These are phyloP conservation scores for Diaporthe caulivora DNA, from an alignment of 2,329 filamentous ascomycete species.

Conservation along the genomic window DNA sequence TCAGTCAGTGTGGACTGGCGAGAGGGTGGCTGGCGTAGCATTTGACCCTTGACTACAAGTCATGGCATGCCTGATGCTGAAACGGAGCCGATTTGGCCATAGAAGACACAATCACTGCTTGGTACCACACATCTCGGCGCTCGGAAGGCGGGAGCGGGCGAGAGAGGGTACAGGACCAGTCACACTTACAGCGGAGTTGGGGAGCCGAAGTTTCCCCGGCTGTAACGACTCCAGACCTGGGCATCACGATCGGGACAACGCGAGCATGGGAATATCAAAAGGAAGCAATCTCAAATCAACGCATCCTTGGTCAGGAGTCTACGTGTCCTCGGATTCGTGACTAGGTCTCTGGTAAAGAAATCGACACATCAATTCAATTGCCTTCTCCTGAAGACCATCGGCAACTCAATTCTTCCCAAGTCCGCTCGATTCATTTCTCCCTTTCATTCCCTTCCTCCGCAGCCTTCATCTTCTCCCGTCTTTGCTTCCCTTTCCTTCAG, in stretches of 20 bases:
- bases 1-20: too few relatives aligned
- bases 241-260: not conserved
- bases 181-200: not conserved
- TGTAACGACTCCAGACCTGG: not conserved
- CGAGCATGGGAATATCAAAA: not conserved
- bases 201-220: conserved; percentile 1
- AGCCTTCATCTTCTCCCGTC: not conserved
- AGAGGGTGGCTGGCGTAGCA: too few relatives aligned
- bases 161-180: too few relatives aligned
- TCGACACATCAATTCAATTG: not conserved
- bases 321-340: not conserved
- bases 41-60: too few relatives aligned
- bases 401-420: not conserved
- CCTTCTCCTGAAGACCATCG: not conserved
- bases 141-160: too few relatives aligned
- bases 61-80: too few relatives aligned
- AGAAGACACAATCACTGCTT: too few relatives aligned
- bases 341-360: not conserved
- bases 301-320: not conserved
- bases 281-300: not conserved
- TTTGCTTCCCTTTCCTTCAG: not conserved
- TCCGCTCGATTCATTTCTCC: too few relatives aligned
- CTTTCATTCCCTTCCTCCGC: too few relatives aligned
- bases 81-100: too few relatives aligned
- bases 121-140: too few relatives aligned